These are phyloP conservation scores for Saccharomycopsis malanga DNA, from an alignment of 805 yeast genomes.

Conservation along the genomic window DNA sequence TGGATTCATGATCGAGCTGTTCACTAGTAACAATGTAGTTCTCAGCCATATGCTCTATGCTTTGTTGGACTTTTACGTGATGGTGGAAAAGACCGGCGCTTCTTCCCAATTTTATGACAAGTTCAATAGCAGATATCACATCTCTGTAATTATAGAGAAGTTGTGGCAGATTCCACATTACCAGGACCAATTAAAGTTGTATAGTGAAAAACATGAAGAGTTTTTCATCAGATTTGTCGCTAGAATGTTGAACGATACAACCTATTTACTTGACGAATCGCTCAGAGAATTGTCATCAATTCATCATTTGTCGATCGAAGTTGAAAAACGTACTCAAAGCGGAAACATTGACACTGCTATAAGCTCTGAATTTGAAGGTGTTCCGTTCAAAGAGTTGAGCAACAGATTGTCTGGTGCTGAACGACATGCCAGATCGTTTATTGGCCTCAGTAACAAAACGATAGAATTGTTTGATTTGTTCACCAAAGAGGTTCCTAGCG, in stretches of 20 bases:
- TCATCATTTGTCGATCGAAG: conserved; percentile 65
- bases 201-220: conserved; percentile 61
- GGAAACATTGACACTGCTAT: conserved; percentile 25
- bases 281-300: conserved; percentile 71
- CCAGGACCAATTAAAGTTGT: conserved; percentile 58
- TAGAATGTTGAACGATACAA: conserved; percentile 88
- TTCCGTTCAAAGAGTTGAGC: conserved; percentile 47
- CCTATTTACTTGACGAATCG: conserved; percentile 87
- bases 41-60: conserved; percentile 67
- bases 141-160: conserved; percentile 73
- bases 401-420: conserved; percentile 57
- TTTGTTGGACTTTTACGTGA: conserved; percentile 82
- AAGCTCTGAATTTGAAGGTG: conserved; percentile 29
- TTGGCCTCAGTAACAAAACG: conserved; percentile 78
- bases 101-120: conserved; percentile 94
- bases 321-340: conserved; percentile 37
- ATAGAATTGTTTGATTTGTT: conserved; percentile 72
- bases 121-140: conserved; percentile 82
- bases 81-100: conserved; percentile 94
- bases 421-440: conserved; percentile 69
- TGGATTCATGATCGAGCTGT: conserved; percentile 66
- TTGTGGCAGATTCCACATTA: conserved; percentile 73
- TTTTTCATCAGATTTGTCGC: conserved; percentile 92
- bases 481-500: conserved; percentile 78
- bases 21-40: conserved; percentile 58